Conservation (phyloP, 306 rosid genomes). For the Alnus rubra region DNA sequence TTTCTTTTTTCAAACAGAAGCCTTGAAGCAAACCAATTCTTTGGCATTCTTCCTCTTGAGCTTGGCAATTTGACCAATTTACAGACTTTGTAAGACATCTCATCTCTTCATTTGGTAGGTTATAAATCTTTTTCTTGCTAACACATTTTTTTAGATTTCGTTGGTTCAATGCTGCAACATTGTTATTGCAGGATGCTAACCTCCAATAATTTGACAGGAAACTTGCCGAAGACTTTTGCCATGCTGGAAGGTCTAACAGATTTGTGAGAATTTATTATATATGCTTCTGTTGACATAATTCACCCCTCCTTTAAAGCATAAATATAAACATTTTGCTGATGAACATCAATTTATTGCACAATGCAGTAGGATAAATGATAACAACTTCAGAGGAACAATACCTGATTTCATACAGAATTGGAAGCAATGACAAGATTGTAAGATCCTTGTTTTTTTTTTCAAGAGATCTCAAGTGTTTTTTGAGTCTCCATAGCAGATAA, state of each 20-base stretch:
- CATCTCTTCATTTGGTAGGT: conserved; percentile 5
- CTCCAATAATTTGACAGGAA: conserved; percentile 73
- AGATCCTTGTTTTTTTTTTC: conserved; percentile 31
- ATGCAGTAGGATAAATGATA: conserved; percentile 83
- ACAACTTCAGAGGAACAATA: conserved; percentile 62
- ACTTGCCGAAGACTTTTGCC: conserved; percentile 55
- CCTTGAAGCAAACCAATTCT: conserved; percentile 81
- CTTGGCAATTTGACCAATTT: conserved; percentile 66
- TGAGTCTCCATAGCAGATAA: not conserved
- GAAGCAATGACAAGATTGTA: conserved; percentile 64
- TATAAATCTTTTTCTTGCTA: conserved; percentile 9
- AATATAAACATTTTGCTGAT: conserved; percentile 9
- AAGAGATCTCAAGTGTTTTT: conserved; percentile 11
- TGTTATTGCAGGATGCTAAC: conserved; percentile 60
- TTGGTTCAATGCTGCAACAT: conserved; percentile 19
- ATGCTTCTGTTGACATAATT: no score
- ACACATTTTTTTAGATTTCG: conserved; percentile 18
- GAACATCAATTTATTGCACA: conserved; percentile 20
- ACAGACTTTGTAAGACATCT: conserved; percentile 54
- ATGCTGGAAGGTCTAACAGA: no score
- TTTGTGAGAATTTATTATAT: no score
- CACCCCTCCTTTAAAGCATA: no score
- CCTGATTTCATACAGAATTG: conserved; percentile 77
- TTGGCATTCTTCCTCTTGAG: conserved; percentile 64
- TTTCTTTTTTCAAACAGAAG: conserved; percentile 31